Evolutionary conservation across 139 green algal genomes (phyloP), one percentile per base, ranked within the genome.

Genomic region (Tetradesmus lagerheimii): DNA sequence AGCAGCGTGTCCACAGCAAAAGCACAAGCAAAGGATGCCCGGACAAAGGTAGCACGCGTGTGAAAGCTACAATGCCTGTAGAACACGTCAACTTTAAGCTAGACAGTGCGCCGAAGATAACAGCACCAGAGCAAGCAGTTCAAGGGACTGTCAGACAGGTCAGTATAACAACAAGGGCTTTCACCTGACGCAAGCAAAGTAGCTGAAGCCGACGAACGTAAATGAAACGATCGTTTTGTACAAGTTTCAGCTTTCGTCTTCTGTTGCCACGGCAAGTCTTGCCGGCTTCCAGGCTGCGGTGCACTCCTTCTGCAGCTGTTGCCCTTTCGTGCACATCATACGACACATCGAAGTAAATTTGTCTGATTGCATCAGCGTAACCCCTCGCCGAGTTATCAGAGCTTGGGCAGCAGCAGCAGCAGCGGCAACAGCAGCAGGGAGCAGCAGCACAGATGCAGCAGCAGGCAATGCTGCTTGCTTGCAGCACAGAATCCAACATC

Each of bases 391-490:
- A 71, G 57, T 23, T 71, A 71, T 14, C 57, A 31, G 57, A 79
- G 71, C 71, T 20, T 41, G 29, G 71, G 43, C 41, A 39, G 43
- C 80, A 39, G 15, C 39, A 29, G 38, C 80, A 29, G 41, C 41
- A 31, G 81, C 50, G 77, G 47, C 45, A 31, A 50, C 76, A 82
- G 38, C 78, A 35, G 78, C 78, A 39, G 78, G 39, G 1, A 57
- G 78, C 39, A 62, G 27, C 89, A 83, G 79, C 91, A 92, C 27
- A 31, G n/a, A 62, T 67, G 83, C 83, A 88, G 39, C 90, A 90
- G 82, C 91, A 93, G 34, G 92, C 94, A 1, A 31, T 96, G 45
- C 88, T 97, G 25, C 80, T 95, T 15, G 92, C 93, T 0, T 94
- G 89, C 41, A 93, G 86, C 64, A 57, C 45, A 9, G 94, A 96